Evolutionary conservation across 2,329 filamentous ascomycete genomes (phyloP), one percentile per base, ranked within the genome.

Genomic region (Graphiopsis chlorocephala): DNA sequence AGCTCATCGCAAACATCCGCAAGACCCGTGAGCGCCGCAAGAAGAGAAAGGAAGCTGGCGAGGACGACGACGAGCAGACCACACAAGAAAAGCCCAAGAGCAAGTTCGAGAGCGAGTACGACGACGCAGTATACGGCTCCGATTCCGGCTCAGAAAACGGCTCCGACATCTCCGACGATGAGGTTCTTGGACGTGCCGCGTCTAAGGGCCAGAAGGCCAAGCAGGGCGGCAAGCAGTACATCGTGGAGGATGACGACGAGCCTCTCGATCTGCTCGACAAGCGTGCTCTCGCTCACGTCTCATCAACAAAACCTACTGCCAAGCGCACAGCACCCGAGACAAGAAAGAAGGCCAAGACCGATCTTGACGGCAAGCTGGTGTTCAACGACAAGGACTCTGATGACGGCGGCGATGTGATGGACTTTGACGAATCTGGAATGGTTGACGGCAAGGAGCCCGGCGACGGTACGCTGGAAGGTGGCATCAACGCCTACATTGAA

Each of bases 1-100:
- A 98, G 78, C 83, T 99, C 63, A 90, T 99, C 47, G 85, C 88
- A 73, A 97, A 98, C 74, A 97, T 99, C 74, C 90, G 94, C 72
- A 99, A 99, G 83, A 93, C 91, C 38, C 91, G 93, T 77, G 94
- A 98, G 78, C 87, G 94, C 68, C 88, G 86, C 72, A 97, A 97
- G 86, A 88, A 90, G 79, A 93, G 93, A 84, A 96, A 93, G 84
- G 90, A 85, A 70, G 84, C 81, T 53, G 86, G 83, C 29, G 84
- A 81, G 8, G 84, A 81, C 11, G 85, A 81, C 20, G 85, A 80
- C 1, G 89, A 84, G 8, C 87, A 84, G 7, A 85, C 82, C 6
- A 81, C 70, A 15, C 67, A 68, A 7, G 72, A 77, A 74, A 82
- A 68, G 66, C 71, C 80, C 64, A 84, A 85, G 75, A 81, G 85